Evolutionary conservation across 108 stramenopile genomes (phyloP).

Genomic region (Ochromonas danica): DNA sequence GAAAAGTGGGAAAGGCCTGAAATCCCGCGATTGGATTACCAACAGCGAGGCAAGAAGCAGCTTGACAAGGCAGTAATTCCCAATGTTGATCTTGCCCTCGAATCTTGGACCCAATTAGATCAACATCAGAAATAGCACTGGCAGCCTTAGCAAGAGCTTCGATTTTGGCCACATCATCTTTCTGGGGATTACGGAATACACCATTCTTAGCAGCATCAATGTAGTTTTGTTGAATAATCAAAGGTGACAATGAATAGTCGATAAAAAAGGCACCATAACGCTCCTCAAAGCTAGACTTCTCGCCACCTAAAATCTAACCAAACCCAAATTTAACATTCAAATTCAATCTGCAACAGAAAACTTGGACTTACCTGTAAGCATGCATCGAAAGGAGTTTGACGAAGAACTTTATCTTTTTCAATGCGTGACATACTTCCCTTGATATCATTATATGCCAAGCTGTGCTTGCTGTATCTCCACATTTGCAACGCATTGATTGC

Average conservation of each 20-base stretch:
- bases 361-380: too few relatives aligned
- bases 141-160: slow-evolving; percentile 65
- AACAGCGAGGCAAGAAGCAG: slow-evolving; percentile 78
- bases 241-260: slow-evolving; percentile 86
- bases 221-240: slow-evolving; percentile 90
- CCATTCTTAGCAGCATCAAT: slow-evolving; percentile 67
- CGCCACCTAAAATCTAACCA: slow-evolving; percentile 52
- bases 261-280: slow-evolving; percentile 91
- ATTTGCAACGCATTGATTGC: slow-evolving; percentile 86
- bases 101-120: slow-evolving; percentile 68
- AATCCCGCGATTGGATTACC: slow-evolving; percentile 75
- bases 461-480: slow-evolving; percentile 67
- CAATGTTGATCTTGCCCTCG: slow-evolving; percentile 86
- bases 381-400: slow-evolving; percentile 85
- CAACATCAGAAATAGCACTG: slow-evolving; percentile 78
- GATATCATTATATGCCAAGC: slow-evolving; percentile 74
- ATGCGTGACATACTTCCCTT: slow-evolving; percentile 52
- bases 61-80: slow-evolving; percentile 76
- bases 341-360: too few relatives aligned
- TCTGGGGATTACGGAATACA: slow-evolving; percentile 29
- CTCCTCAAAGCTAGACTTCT: slow-evolving; percentile 62
- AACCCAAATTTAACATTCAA: too few relatives aligned
- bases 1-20: slow-evolving; percentile 81
- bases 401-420: slow-evolving; percentile 80
- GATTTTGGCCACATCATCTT: slow-evolving; percentile 22